Base-by-base conservation (phyloP, 345 rosid genomes). In the Lenwebbia sp. region DNA sequence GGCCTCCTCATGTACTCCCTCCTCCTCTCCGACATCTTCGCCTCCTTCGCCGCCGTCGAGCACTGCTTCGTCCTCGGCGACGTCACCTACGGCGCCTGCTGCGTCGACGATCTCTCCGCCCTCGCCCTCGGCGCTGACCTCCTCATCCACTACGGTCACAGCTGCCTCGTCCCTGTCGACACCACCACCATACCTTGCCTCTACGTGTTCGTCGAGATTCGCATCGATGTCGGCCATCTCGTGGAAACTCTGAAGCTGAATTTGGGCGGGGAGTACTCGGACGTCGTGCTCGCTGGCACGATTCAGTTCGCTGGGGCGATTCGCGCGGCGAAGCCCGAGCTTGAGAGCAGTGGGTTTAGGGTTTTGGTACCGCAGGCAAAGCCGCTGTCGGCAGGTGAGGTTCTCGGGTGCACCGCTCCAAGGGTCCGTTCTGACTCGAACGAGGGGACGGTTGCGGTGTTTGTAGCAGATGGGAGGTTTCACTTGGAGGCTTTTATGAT, bases 401-500 rank as follows among this genome's bases (percentile, higher is more conserved):
- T 97, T 7, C 89, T 96, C 23, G 99, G 99, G 0, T 96, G 99
- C 87, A 96, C 99, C 0, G 99, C 99, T 0, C 94, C 98, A 0
- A 94, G 89, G 90, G 54, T 96, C 21, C 54, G 90, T 5, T 82
- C 52, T 2, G 52, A 84, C 28, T 83, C 85, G 41, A 55, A 49
- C n/a, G 82, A 87, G 41, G 91, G 90, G 44, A 89, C 92, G 3
- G 93, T 91, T 15, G 83, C 88, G 41, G 96, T 97, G 33, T 97
- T 97, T 84, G 97, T 96, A 51, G 96, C 99, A 3, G 99, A 97
- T 10, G 99, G 99, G 83, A 92, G 99, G 84, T 97, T 97, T 82
- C 99, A 95, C 90, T 74, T 96, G 50, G 99, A 97, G 87, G 98
- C 97, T 7, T 93, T 97, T 84, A 97, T 95, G 99, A 96, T 97